These are phyloP conservation scores for Pyricularia sp. DNA, from an alignment of 2,329 filamentous ascomycete species.

Conservation along the genomic window DNA sequence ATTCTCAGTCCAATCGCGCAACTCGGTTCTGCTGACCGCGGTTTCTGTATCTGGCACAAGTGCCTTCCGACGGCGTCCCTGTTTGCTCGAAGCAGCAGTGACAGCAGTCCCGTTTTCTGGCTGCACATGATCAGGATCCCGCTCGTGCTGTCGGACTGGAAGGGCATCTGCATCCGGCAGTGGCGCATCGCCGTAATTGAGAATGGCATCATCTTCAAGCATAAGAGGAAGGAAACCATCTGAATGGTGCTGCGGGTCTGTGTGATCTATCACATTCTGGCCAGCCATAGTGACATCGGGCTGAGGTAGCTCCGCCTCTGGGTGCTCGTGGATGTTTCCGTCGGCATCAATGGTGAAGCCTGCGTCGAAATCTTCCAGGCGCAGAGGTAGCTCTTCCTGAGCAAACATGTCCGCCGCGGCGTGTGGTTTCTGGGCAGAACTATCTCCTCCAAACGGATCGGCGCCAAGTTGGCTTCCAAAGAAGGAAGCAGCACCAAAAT, in stretches of 20 bases:
- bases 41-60: slow-evolving; percentile 11
- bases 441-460: slow-evolving; percentile 11
- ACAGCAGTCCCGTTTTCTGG: slow-evolving; percentile 5
- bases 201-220: neutral
- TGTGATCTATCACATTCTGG: slow-evolving; percentile 1
- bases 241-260: neutral
- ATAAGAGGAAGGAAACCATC: slow-evolving; percentile 5
- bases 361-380: slow-evolving; percentile 20
- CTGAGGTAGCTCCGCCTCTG: neutral
- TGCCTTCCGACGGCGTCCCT: slow-evolving; percentile 6
- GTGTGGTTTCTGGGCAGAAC: slow-evolving; percentile 11
- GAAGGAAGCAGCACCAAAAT: slow-evolving; percentile 7
- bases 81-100: neutral
- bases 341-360: slow-evolving; percentile 20
- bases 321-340: slow-evolving; percentile 11
- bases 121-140: neutral
- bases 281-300: neutral
- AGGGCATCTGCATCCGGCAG: slow-evolving; percentile 5
- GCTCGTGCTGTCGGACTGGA: neutral
- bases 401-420: slow-evolving; percentile 32
- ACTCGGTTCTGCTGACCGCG: slow-evolving; percentile 12
- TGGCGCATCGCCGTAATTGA: neutral
- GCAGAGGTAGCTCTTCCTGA: slow-evolving; percentile 29
- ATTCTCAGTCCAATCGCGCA: slow-evolving; percentile 9
- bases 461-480: slow-evolving; percentile 9